phyloP scores from a whole-genome alignment of 2,329 filamentous ascomycete species.

The Capronia epimyces region DNA sequence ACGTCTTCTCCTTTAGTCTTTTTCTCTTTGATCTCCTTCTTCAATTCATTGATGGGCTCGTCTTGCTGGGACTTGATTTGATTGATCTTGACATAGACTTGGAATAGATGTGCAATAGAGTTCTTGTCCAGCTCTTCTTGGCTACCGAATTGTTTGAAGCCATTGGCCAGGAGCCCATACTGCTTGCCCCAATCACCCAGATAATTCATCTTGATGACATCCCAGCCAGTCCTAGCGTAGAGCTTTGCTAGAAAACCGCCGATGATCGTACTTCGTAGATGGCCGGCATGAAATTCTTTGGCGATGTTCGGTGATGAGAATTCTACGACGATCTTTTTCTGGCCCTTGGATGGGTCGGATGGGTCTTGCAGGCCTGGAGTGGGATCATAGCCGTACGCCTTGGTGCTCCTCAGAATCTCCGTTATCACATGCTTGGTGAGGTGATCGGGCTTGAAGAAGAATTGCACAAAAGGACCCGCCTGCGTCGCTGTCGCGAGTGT shows the following conservation, averaged over 20 bases:
- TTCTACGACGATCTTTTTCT: constrained; percentile 54
- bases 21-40: constrained; percentile 45
- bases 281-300: constrained; percentile 61
- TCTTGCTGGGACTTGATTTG: constrained; percentile 52
- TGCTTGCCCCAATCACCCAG: constrained; percentile 66
- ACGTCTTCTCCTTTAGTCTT: constrained; percentile 47
- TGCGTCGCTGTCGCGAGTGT: constrained; percentile 33
- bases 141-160: constrained; percentile 57
- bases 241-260: constrained; percentile 61
- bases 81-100: constrained; percentile 63
- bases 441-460: constrained; percentile 58
- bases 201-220: constrained; percentile 61
- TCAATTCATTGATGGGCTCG: constrained; percentile 51
- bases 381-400: constrained; percentile 56
- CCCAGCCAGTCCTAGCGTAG: constrained; percentile 57
- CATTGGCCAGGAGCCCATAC: constrained; percentile 56
- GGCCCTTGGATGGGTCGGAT: constrained; percentile 51
- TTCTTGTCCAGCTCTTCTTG: constrained; percentile 56
- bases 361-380: constrained; percentile 56
- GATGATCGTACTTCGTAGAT: constrained; percentile 62
- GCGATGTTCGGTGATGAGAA: constrained; percentile 65
- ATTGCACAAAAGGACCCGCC: constrained; percentile 57
- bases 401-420: constrained; percentile 53
- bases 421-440: constrained; percentile 55
- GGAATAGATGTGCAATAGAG: constrained; percentile 60